Evolutionary conservation across 805 yeast genomes (phyloP).

Genomic region (Scheffersomyces ergatensis): DNA sequence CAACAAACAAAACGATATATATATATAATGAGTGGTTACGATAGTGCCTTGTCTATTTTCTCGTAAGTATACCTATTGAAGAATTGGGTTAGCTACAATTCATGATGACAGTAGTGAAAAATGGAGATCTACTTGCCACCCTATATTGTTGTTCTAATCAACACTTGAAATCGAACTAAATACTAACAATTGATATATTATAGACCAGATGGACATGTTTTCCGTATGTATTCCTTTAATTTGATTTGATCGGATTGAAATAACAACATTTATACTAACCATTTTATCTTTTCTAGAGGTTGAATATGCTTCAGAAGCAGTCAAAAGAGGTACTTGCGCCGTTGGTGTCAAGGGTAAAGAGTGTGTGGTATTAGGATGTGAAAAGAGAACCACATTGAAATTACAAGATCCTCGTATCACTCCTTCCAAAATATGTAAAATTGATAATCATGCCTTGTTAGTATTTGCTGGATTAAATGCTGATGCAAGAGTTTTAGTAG

Average conservation of each 20-base stretch:
- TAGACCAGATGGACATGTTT: constrained; percentile 98
- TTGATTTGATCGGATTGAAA: background rate
- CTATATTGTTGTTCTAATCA: background rate
- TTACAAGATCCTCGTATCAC: constrained; percentile 96
- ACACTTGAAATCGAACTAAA: background rate
- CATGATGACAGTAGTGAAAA: background rate
- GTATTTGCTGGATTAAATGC: constrained; percentile 98
- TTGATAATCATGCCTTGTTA: constrained; percentile 86
- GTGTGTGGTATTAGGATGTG: constrained; percentile 93
- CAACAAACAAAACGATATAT: background rate
- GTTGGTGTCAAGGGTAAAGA: constrained; percentile 92
- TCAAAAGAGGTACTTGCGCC: constrained; percentile 96
- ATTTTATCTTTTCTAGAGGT: constrained; percentile 52
- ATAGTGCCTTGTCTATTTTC: constrained; percentile 95
- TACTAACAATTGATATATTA: constrained; percentile 24
- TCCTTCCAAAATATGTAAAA: constrained; percentile 87
- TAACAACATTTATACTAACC: constrained; percentile 30
- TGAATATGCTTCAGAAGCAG: constrained; percentile 96
- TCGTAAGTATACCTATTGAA: constrained; percentile 56
- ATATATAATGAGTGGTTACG: constrained; percentile 90
- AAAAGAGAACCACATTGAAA: constrained; percentile 90
- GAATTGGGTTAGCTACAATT: background rate
- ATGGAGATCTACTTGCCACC: background rate
- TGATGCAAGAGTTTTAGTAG: constrained; percentile 93
- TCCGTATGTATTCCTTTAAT: constrained; percentile 64